Conservation (phyloP, 2,329 filamentous ascomycete genomes). For the Monilinia laxa region DNA sequence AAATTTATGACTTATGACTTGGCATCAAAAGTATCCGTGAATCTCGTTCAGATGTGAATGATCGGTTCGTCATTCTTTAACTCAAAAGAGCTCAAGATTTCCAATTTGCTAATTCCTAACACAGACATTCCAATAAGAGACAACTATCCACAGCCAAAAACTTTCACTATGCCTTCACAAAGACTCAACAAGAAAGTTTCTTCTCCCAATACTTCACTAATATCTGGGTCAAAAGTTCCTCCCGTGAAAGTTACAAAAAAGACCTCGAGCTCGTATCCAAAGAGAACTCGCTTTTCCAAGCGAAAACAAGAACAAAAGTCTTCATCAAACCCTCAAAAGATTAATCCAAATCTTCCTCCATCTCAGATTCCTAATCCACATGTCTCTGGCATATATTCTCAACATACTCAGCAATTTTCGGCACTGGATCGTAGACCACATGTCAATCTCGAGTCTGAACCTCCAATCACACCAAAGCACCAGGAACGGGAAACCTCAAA, state of each 20-base stretch:
- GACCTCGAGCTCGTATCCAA: not conserved
- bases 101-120: no score
- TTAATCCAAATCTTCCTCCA: not conserved
- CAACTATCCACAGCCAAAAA: not conserved
- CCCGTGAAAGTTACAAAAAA: not conserved
- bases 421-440: not conserved
- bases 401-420: not conserved
- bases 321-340: not conserved
- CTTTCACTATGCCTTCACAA: not conserved
- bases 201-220: not conserved
- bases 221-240: not conserved
- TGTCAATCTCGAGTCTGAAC: not conserved
- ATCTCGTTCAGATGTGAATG: not conserved
- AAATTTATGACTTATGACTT: not conserved
- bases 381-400: not conserved
- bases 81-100: not conserved
- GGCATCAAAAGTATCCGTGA: not conserved
- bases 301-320: not conserved
- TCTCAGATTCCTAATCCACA: not conserved
- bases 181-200: not conserved
- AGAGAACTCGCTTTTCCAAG: not conserved
- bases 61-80: not conserved
- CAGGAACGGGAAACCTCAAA: not conserved
- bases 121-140: not conserved
- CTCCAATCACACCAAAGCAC: not conserved